Percentiles rank a stretch among this genome's conserved stretches.
Evolutionary conservation across 208 protist species (phyloP).

Genomic region (Acanthamoeba quina): DNA sequence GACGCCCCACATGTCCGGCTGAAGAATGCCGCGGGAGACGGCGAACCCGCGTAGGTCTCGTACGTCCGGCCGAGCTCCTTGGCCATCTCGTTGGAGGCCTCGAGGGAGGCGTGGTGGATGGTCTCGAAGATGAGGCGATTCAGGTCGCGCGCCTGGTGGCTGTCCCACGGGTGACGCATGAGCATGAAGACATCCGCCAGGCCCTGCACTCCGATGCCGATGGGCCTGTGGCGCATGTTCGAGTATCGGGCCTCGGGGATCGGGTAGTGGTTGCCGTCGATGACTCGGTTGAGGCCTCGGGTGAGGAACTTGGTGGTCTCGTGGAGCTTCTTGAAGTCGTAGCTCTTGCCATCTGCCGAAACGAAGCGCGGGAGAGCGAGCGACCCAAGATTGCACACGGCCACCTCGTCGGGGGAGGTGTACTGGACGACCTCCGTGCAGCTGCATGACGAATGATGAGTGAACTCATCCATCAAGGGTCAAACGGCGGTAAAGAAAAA

Average conservation of each 20-base stretch:
- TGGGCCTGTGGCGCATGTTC: constrained; percentile 98
- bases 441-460: no score
- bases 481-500: no score
- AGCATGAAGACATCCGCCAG: constrained; percentile 98
- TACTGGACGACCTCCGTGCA: constrained; percentile 99
- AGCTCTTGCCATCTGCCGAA: no score
- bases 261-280: constrained; percentile 99
- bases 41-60: constrained; percentile 95
- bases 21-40: no score
- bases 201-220: constrained; percentile 99
- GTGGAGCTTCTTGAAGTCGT: constrained; percentile 94
- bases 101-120: constrained; percentile 98
- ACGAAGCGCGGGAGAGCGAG: no score
- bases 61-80: no score
- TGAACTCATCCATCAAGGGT: no score
- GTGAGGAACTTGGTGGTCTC: constrained; percentile 93
- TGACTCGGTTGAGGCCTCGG: constrained; percentile 99
- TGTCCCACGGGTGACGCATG: constrained; percentile 97
- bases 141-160: constrained; percentile 92
- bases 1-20: no score
- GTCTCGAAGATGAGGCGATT: constrained; percentile 99
- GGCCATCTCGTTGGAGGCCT: no score
- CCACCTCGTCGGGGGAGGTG: constrained; percentile 96
- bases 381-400: constrained; percentile 99
- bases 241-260: constrained; percentile 95